Percentiles rank a stretch among this genome's conserved stretches.
These are phyloP conservation scores for Lactarius psammicola DNA, from an alignment of 768 basidiomycete species.

Conservation along the genomic window DNA sequence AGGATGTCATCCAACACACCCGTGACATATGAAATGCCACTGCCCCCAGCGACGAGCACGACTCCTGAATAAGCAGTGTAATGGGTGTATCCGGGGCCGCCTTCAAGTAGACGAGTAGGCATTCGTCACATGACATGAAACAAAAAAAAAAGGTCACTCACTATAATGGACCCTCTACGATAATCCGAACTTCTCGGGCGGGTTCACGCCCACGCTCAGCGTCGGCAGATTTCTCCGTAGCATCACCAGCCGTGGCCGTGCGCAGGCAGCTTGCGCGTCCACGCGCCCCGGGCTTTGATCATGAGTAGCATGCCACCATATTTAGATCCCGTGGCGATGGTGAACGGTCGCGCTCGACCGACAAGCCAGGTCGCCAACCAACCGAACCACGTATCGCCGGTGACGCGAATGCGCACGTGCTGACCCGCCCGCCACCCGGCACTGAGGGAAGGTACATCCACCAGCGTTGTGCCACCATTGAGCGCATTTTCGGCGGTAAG, in stretches of 20 bases:
- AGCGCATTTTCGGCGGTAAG: conserved; percentile 48
- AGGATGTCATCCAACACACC: conserved; percentile 53
- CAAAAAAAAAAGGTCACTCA: conserved; percentile 21
- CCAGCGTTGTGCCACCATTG: conserved; percentile 40
- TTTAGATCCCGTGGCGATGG: conserved; percentile 46
- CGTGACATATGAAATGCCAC: conserved; percentile 58
- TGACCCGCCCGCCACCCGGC: conserved; percentile 62
- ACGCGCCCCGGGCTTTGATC: conserved; percentile 50
- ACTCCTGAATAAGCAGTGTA: conserved; percentile 51
- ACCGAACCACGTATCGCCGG: conserved; percentile 41
- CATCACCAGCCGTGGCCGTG: conserved; percentile 36
- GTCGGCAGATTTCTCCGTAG: conserved; percentile 30
- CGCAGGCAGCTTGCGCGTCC: conserved; percentile 47
- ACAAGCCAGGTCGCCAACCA: conserved; percentile 31
- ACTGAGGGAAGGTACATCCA: conserved; percentile 46
- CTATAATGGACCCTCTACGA: conserved; percentile 59
- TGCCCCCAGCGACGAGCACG: conserved; percentile 58
- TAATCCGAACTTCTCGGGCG: conserved; percentile 36
- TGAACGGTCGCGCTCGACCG: conserved; percentile 37
- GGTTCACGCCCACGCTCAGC: conserved; percentile 7
- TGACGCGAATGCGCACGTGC: conserved; percentile 53
- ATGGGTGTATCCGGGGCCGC: conserved; percentile 47
- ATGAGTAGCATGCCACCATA: conserved; percentile 48
- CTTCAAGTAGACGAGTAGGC: conserved; percentile 31
- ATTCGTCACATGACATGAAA: neutral